A percentile compares a stretch with the other conserved stretches of the same genome.
Evolutionary conservation across 306 rosid genomes (phyloP).

Genomic region (Sophora flavescens): DNA sequence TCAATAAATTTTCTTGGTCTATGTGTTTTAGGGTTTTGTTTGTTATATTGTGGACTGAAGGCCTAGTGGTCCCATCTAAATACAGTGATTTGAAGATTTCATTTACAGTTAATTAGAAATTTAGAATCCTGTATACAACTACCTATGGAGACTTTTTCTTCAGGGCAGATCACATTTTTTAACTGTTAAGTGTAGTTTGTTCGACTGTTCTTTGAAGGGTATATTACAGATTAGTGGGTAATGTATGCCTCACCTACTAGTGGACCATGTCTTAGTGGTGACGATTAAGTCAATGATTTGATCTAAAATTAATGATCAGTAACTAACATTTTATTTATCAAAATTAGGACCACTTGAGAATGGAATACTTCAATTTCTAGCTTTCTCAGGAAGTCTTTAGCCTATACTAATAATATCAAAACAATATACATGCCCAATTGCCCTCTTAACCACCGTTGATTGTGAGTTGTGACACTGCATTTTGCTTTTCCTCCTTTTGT

Average conservation of each 20-base stretch:
- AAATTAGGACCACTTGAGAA: constrained; percentile 31
- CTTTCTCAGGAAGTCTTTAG: not conserved
- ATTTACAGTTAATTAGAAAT: constrained; percentile 9
- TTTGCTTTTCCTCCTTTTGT: not conserved
- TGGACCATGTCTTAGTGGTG: constrained; percentile 40
- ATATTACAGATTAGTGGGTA: constrained; percentile 29
- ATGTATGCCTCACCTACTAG: constrained; percentile 38
- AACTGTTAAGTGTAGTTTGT: constrained; percentile 15
- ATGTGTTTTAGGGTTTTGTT: too few species aligned
- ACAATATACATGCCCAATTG: constrained; percentile 22
- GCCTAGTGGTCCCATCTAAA: not conserved
- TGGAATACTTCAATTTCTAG: constrained; percentile 23
- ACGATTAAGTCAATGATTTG: constrained; percentile 46
- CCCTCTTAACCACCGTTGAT: constrained; percentile 40
- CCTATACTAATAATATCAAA: constrained; percentile 16
- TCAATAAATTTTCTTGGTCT: too few species aligned
- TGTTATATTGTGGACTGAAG: too few species aligned
- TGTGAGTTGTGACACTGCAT: not conserved
- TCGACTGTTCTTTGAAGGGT: constrained; percentile 4
- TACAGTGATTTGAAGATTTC: constrained; percentile 8
- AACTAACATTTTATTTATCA: constrained; percentile 33
- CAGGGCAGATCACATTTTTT: not conserved
- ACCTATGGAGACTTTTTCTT: not conserved
- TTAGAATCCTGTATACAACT: constrained; percentile 6
- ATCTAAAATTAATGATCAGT: constrained; percentile 20